phyloP scores from a whole-genome alignment of 2,329 filamentous ascomycete genomes.

The Pseudogymnoascus sp. region DNA sequence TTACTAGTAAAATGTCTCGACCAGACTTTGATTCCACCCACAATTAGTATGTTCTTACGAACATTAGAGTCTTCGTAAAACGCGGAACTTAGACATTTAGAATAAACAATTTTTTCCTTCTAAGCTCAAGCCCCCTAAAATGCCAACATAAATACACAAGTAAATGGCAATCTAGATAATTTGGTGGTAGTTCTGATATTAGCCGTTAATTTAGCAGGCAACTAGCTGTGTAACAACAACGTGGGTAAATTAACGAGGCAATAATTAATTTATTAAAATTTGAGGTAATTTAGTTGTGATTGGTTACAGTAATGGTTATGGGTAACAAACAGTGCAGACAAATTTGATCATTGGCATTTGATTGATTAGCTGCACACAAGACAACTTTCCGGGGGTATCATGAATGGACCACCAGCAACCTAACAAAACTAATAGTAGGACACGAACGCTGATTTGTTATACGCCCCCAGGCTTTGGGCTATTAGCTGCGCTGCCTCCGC shows the following conservation, averaged over 20 bases:
- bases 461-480: constrained; percentile 24
- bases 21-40: no score
- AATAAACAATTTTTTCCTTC: no score
- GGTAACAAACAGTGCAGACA: background rate
- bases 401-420: background rate
- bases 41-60: no score
- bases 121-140: no score
- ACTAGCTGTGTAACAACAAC: background rate
- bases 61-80: no score
- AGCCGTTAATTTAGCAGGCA: no score
- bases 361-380: background rate
- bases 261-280: background rate
- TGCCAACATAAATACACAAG: no score
- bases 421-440: background rate
- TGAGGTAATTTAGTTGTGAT: background rate
- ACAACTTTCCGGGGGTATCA: background rate
- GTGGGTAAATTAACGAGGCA: background rate
- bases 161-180: no score
- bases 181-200: no score
- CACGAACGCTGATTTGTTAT: background rate
- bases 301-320: background rate
- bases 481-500: constrained; percentile 25
- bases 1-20: no score
- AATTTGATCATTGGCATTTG: background rate
- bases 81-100: no score